Base-by-base conservation (phyloP, 345 rosid species). In the Raphanus raphanistrum region DNA sequence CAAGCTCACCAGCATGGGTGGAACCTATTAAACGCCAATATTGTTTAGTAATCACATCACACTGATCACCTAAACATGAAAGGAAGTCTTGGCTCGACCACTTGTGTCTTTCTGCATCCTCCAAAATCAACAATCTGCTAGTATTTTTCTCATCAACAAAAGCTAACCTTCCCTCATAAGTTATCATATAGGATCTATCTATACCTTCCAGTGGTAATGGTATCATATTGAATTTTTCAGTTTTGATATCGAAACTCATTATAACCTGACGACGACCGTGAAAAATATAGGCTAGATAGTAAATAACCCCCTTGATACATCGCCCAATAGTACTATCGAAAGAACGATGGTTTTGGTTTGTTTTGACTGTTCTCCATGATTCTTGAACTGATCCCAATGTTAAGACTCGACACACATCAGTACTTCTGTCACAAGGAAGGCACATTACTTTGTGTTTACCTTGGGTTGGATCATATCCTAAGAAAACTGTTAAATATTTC, bases 401-500 rank as follows among this genome's bases (percentile, higher is more conserved):
- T 59, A 59, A 8, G 29, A 71, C 32, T 4, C 35, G 33, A 13
- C 33, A 66, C 35, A 4, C 12, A 3, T 32, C 1, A 21, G 17
- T 5, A 60, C 0, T 0, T 36, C 5, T 65, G 0, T 36, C 2
- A 17, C 0, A 36, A 21, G 69, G 52, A 12, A 65, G 6, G 69
- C 69, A 65, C 29, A 66, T 2, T 17, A 66, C 70, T 66, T 66
- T 66, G 55, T 66, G 70, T 66, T 66, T 38, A 66, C 70, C 55
- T 25, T 21, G 10, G 17, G 28, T 12, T 5, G 55, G 70, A 66
- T 41, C 33, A 28, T 66, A 66, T 21, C 70, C 70, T 25, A 66
- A 66, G 0, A 38, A 25, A 12, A 35, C 28, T 63, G 3, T 32
- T 63, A 15, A 9, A 17, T 9, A 0, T 1, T 35, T 64, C 28